Percentiles rank a stretch among this genome's conserved stretches.
phyloP scores from a whole-genome alignment of 495 filamentous ascomycete genomes.

The Cercophora samala region DNA sequence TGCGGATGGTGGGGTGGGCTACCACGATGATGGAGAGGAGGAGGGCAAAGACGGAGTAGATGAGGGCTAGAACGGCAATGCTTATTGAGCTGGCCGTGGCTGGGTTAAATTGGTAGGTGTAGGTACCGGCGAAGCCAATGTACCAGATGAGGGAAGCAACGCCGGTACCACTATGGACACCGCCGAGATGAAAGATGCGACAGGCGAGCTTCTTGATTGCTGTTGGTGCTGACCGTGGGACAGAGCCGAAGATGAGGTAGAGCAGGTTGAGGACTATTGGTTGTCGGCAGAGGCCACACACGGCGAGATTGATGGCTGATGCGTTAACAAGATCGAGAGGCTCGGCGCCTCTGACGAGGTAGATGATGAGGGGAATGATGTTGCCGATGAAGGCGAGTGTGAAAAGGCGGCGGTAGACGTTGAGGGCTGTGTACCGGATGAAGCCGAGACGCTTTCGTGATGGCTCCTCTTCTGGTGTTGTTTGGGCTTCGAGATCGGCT shows the following conservation, averaged over 20 bases:
- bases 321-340: constrained; percentile 36
- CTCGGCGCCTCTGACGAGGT: constrained; percentile 25
- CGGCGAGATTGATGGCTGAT: constrained; percentile 45
- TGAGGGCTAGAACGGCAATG: constrained; percentile 26
- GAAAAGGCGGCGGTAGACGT: constrained; percentile 36
- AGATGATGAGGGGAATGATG: constrained; percentile 30
- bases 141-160: constrained; percentile 70
- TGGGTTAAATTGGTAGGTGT: constrained; percentile 45
- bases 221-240: constrained; percentile 61
- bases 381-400: constrained; percentile 33
- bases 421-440: constrained; percentile 32
- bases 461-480: constrained; percentile 14
- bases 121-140: constrained; percentile 43
- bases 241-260: constrained; percentile 54
- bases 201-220: constrained; percentile 60
- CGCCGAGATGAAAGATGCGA: constrained; percentile 74
- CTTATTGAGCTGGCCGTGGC: constrained; percentile 4
- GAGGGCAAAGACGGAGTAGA: constrained; percentile 40
- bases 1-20: constrained; percentile 52
- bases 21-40: constrained; percentile 42
- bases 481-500: constrained; percentile 27
- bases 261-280: constrained; percentile 71
- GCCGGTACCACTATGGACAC: constrained; percentile 69
- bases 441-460: constrained; percentile 29
- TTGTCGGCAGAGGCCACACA: constrained; percentile 60